Evolutionary conservation across 331 rosid genomes (phyloP).

Genomic region (Pyracantha coccinea): DNA sequence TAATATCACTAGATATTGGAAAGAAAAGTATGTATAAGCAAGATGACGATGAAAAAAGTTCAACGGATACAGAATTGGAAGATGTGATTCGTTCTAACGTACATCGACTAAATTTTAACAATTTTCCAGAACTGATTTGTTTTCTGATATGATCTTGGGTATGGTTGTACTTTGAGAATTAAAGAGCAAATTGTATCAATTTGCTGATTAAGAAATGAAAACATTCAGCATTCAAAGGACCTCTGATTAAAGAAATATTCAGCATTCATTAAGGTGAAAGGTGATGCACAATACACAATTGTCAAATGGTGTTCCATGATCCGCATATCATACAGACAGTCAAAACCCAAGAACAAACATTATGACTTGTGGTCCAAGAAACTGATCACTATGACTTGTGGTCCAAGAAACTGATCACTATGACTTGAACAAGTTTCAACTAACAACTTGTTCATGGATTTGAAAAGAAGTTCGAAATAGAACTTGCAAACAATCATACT

Average conservation of each 20-base stretch:
- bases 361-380: not conserved
- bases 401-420: not conserved
- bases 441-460: not conserved
- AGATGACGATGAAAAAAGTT: too few species aligned
- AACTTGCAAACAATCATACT: not conserved
- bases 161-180: not conserved
- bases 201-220: not conserved
- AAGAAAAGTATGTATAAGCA: too few species aligned
- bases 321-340: not conserved
- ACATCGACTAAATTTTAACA: too few species aligned
- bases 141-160: not conserved
- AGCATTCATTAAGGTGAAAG: not conserved
- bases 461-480: not conserved
- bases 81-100: too few species aligned
- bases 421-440: conserved; percentile 6
- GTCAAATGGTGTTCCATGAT: not conserved
- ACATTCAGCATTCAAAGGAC: not conserved
- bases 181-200: too few species aligned
- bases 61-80: too few species aligned
- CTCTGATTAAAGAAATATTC: not conserved
- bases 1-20: too few species aligned
- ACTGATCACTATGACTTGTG: too few species aligned
- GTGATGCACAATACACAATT: not conserved
- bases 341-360: not conserved
- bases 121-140: not conserved